Evolutionary conservation across 208 protist species (phyloP), one percentile per base, ranked within the genome.

Genomic region (Porcisia hertigi): DNA sequence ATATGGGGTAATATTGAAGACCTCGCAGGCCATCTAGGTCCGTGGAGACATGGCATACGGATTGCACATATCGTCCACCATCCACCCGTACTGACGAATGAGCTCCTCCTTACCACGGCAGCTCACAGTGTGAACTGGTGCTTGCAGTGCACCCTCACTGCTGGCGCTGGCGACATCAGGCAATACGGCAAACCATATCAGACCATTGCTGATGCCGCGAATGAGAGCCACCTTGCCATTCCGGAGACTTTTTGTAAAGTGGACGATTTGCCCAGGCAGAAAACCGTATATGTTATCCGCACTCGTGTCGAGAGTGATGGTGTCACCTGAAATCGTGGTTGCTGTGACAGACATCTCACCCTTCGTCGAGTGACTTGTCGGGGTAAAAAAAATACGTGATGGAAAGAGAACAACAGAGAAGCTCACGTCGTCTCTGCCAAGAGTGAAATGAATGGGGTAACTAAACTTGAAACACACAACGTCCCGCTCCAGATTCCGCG

Each of bases 71-170:
- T 92, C 83, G 53, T 97, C 91, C 20, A 93, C 55, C 57, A 94
- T 85, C 91, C 93, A 97, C 2, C 93, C 93, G 71, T 95, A 97
- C 76, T 97, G 93, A 20, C 93, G 93, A 72, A 97, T 92, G 54
- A 97, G 86, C 65, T 97, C 93, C 72, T 90, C 93, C 75, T 93
- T 92, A 9, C 80, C 82, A 1, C 90, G 83, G 83, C 93, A 95
- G 72, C 88, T 95, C n/a, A 89, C 86, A 3, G 90, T 88, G 54
- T 94, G 84, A 8, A 95, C 93, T 1, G 93, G 88, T 12, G 84
- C 88, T 16, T 88, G 69, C 30, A 97, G 64, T 1, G 93, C 93
- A 49, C 84, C 84, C 67, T 81, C 59, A 45, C 69, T 82, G 30
- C 77, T 52, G 1, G 93, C 93, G 41, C 81, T 86, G 11, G 87